Evolutionary conservation across 345 rosid species (phyloP), one percentile per base, ranked within the genome.

Genomic region (Pugionium cornutum): DNA sequence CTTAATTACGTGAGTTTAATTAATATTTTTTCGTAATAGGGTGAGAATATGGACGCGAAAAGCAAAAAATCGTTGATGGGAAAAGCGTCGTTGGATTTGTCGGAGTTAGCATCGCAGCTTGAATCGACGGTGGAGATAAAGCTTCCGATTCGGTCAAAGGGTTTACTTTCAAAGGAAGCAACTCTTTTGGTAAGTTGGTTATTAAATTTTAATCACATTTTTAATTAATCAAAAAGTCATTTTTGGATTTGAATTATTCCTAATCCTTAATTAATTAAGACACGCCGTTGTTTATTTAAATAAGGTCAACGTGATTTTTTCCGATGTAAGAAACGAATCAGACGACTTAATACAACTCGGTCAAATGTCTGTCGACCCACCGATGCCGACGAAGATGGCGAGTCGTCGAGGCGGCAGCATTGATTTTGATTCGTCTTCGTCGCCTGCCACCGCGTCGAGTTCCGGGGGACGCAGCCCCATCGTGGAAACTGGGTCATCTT

Each of bases 91-190:
- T 48, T 74, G 35, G 74, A 74, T 74, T 62, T 74, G 8, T 7
- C 69, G 43, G 77, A 68, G 49, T 34, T 74, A 42, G 7, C 65
- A 2, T 40, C 77, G 25, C 67, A 53, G 32, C 66, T 47, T 39
- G 64, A 67, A 56, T 48, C 74, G 7, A 34, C 68, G 59, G 69
- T 74, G 68, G 77, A 62, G 65, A 67, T 36, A 68, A 68, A 54
- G 74, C 68, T 74, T 68, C 55, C 29, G 35, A 62, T 74, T 33
- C 55, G 62, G 34, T 68, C 69, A 49, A 67, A 62, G 51, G 74
- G 73, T 62, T 61, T 60, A 27, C 63, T 60, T 46, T 33, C 69
- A 8, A 68, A 62, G 65, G 69, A 68, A 67, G 63, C 69, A 60
- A 74, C 48, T 35, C 77, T 74, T 55, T 2, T 55, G 69, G 77